Percentiles rank a stretch among this genome's conserved stretches.
Evolutionary conservation across 2,329 filamentous ascomycete genomes (phyloP).

Genomic region (Talaromyces sp.): DNA sequence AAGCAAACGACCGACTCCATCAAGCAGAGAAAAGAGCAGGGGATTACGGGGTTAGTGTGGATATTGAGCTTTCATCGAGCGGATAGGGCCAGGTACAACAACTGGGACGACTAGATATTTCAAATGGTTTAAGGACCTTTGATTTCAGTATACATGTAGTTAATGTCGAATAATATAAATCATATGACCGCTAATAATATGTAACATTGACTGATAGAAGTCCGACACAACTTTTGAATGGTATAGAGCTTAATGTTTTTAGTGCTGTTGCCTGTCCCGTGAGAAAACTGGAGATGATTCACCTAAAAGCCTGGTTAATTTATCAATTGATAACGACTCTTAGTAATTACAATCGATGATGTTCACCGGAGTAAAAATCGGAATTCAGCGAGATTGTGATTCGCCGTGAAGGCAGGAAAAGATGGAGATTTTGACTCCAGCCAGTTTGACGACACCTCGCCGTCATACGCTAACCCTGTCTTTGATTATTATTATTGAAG

Average conservation of each 20-base stretch:
- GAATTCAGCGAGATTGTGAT: neutral
- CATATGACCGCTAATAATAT: neutral
- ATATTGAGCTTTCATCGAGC: constrained; percentile 20
- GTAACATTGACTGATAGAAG: neutral
- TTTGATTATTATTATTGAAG: neutral
- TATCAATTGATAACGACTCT: neutral
- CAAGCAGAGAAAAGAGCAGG: constrained; percentile 22
- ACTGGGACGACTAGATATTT: neutral
- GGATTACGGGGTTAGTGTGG: constrained; percentile 36
- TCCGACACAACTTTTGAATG: neutral
- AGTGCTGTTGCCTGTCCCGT: too few species aligned
- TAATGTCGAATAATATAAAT: neutral
- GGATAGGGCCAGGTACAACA: neutral
- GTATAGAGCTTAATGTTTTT: neutral
- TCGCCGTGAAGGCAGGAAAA: neutral
- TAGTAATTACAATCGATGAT: neutral
- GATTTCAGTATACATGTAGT: neutral
- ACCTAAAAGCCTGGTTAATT: neutral
- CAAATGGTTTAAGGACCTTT: neutral
- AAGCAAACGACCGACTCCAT: constrained; percentile 11
- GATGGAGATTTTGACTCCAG: neutral
- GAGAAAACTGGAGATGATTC: too few species aligned
- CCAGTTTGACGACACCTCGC: neutral
- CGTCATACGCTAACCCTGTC: neutral
- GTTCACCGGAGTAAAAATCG: neutral